A percentile compares a stretch with the other conserved stretches of the same genome.
Evolutionary conservation across 2,329 filamentous ascomycete species (phyloP).

Genomic region (Drechslerella dactyloides): DNA sequence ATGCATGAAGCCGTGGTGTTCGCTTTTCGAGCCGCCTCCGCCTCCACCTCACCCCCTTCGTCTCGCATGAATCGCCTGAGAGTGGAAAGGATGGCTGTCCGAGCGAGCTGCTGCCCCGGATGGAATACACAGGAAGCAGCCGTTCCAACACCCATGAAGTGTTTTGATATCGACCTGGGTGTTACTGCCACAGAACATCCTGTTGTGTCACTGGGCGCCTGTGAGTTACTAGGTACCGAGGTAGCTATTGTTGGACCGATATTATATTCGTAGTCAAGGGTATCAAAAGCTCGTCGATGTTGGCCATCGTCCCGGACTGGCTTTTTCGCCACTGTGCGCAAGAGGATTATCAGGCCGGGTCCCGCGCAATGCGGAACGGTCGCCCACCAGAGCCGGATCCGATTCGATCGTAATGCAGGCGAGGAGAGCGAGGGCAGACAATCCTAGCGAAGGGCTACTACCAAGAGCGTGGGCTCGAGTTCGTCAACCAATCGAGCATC

Average conservation of each 20-base stretch:
- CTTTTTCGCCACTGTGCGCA: too few species aligned
- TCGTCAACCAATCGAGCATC: slow-evolving; percentile 28
- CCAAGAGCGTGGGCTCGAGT: slow-evolving; percentile 23
- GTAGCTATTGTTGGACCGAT: slow-evolving; percentile 34
- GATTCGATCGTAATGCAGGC: too few species aligned
- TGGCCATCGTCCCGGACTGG: too few species aligned
- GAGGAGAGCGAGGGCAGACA: slow-evolving; percentile 5
- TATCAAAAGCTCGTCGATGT: too few species aligned
- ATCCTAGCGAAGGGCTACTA: slow-evolving; percentile 37
- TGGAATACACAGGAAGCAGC: background rate
- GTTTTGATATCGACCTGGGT: slow-evolving; percentile 9
- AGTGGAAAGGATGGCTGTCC: background rate
- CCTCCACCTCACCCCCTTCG: background rate
- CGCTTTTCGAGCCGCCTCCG: background rate
- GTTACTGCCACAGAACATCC: slow-evolving; percentile 13
- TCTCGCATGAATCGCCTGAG: background rate
- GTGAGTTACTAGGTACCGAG: slow-evolving; percentile 9
- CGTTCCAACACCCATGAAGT: slow-evolving; percentile 15
- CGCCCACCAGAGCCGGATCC: slow-evolving; percentile 3
- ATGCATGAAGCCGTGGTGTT: background rate
- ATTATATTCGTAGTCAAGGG: too few species aligned
- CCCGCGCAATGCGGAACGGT: slow-evolving; percentile 18
- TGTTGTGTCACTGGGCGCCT: slow-evolving; percentile 30
- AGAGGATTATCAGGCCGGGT: background rate
- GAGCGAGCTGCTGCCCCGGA: slow-evolving; percentile 1